Conservation (phyloP, 441 rosid species). For the Corymbia calophylla region DNA sequence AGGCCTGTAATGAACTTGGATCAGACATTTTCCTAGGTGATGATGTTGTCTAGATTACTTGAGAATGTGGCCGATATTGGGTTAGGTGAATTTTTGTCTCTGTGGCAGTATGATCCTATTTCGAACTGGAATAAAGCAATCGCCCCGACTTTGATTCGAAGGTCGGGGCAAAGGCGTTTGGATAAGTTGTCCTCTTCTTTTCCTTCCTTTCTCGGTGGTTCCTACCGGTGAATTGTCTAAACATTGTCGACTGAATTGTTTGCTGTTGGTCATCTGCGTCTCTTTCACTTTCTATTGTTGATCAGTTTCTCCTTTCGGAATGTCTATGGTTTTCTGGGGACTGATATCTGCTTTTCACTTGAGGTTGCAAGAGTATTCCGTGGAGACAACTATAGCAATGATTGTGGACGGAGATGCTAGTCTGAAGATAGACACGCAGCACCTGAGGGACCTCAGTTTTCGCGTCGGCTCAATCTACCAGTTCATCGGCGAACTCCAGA, state of each 20-base stretch:
- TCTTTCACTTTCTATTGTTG: not conserved
- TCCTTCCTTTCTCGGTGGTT: not conserved
- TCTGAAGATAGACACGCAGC: slow-evolving; percentile 56
- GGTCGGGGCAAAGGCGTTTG: not conserved
- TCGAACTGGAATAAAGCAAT: not conserved
- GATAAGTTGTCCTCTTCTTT: not conserved
- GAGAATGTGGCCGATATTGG: not conserved
- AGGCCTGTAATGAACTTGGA: not conserved
- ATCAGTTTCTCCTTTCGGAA: not conserved
- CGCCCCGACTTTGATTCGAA: not conserved
- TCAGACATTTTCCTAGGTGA: not conserved
- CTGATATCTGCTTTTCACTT: not conserved
- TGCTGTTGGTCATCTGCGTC: rapidly evolving
- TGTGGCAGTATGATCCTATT: not conserved
- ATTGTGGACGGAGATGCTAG: slow-evolving; percentile 45
- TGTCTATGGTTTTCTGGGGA: not conserved
- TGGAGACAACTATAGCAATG: slow-evolving; percentile 47
- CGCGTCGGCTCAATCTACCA: slow-evolving; percentile 62
- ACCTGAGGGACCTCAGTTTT: slow-evolving; percentile 63
- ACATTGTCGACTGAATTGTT: not conserved
- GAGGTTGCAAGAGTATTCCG: slow-evolving; percentile 55
- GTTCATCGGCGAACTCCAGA: slow-evolving; percentile 79
- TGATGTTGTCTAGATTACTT: not conserved
- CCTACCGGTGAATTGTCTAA: rapidly evolving
- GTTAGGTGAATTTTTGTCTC: not conserved